Evolutionary conservation across 2,329 filamentous ascomycete species (phyloP).

Genomic region (Hypoxylon sp.): DNA sequence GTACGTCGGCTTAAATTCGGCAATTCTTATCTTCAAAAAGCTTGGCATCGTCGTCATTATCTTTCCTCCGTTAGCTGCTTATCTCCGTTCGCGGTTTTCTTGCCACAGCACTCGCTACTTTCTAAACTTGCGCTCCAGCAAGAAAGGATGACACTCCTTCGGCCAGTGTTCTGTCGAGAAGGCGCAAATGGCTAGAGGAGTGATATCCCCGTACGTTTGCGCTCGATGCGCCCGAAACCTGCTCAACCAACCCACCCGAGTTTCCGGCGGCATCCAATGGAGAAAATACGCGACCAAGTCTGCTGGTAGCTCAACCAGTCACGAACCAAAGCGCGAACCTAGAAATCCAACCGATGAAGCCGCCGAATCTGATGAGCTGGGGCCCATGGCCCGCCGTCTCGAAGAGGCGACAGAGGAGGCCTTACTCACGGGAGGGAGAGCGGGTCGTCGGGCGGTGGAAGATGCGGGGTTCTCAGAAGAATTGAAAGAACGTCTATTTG

Average conservation of each 20-base stretch:
- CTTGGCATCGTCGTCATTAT: constrained; percentile 11
- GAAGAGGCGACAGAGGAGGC: constrained; percentile 75
- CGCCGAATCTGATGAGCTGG: constrained; percentile 53
- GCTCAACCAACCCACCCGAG: constrained; percentile 7
- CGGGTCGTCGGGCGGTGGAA: constrained; percentile 71
- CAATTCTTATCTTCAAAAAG: not conserved
- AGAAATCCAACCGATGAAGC: constrained; percentile 12
- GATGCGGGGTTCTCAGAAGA: constrained; percentile 76
- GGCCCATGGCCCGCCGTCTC: constrained; percentile 70
- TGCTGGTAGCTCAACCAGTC: not conserved
- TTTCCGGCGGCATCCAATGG: constrained; percentile 8
- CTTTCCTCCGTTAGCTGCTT: constrained; percentile 23
- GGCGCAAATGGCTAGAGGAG: constrained; percentile 46
- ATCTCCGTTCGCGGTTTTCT: constrained; percentile 41
- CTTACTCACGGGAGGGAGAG: constrained; percentile 70
- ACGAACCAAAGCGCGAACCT: constrained; percentile 22
- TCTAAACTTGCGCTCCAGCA: constrained; percentile 3
- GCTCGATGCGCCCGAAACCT: constrained; percentile 40
- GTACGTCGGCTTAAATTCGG: constrained; percentile 12
- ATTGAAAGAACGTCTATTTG: constrained; percentile 70
- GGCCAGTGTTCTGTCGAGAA: constrained; percentile 10
- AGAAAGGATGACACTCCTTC: constrained; percentile 34
- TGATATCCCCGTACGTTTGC: constrained; percentile 45
- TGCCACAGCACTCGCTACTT: constrained; percentile 18
- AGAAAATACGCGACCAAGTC: constrained; percentile 36